Conservation (phyloP, 345 rosid genomes). For the Microcos paniculata region DNA sequence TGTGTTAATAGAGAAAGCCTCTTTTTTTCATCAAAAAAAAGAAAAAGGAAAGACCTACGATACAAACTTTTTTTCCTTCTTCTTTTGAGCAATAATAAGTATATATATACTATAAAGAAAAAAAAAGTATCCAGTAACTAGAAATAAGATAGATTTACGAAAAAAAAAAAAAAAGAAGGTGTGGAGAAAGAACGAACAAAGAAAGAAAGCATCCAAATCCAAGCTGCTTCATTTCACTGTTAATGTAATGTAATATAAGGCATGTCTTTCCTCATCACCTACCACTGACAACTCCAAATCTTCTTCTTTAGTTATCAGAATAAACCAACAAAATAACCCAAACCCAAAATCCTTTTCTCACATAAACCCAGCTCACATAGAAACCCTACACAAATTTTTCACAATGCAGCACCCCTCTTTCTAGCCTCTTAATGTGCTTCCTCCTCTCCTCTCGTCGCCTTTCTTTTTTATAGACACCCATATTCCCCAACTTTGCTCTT, state of each 20-base stretch:
- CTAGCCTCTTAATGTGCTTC: constrained; percentile 11
- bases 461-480: constrained; percentile 5
- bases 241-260: constrained; percentile 26
- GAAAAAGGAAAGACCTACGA: no score
- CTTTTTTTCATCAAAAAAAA: no score
- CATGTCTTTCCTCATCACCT: constrained; percentile 49
- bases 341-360: constrained; percentile 14
- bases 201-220: constrained; percentile 36
- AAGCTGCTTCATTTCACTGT: constrained; percentile 29
- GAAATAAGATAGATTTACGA: neutral
- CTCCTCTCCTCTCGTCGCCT: neutral
- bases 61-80: no score
- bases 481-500: neutral
- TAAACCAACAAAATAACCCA: constrained; percentile 3
- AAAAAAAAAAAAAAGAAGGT: neutral
- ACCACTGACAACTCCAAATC: constrained; percentile 56
- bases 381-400: constrained; percentile 28
- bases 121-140: neutral
- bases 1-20: no score
- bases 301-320: constrained; percentile 16
- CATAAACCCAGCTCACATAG: constrained; percentile 16
- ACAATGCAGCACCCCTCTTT: constrained; percentile 27
- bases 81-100: no score
- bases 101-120: no score
- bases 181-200: constrained; percentile 38